Evolutionary conservation across 192 early-diverging fungal species (phyloP), one percentile per base, ranked within the genome.

Genomic region (Dissophora globulifera): DNA sequence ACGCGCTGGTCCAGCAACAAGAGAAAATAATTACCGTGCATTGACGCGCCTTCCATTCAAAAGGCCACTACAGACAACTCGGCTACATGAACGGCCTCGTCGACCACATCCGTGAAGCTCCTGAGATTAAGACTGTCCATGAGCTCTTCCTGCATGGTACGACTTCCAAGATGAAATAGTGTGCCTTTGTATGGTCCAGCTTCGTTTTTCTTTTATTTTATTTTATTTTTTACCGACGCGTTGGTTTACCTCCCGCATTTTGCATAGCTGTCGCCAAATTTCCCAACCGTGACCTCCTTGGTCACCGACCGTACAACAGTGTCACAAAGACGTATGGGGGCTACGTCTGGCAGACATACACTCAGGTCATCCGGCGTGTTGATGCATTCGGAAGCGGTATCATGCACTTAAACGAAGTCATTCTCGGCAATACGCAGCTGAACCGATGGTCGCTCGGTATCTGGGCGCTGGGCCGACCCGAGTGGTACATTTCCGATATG

Each of bases 331-430:
- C 69, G 22, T 84, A 84, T 68, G 91, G 85, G 42, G 69, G 68
- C 11, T 94, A 83, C 71, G 68, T 79, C 30, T 94, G 91, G 91
- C 76, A 87, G 57, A 89, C 87, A 11, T 94, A 92, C 53, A 66
- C 59, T 15, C 81, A 92, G 56, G 81, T 84, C 35, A 67, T 74
- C 51, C 58, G 85, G 19, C 85, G 88, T 17, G 68, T 84, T 32
- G 76, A 80, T 33, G 82, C 83, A 52, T 83, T 94, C 61, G 92
- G 90, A 27, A 86, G 86, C 53, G 91, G 92, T 1, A 58, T 92
- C 23, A 55, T 90, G 59, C 80, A 87, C 58, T 60, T 89, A 12
- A 68, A 84, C 57, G 80, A 90, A 54, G 50, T 54, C 0, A 31
- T 62, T 17, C 40, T 69, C 30, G 69, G 69, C 11, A 62, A 68